Conservation (phyloP, 2,329 filamentous ascomycete species). For the Westerdykella sp. region DNA sequence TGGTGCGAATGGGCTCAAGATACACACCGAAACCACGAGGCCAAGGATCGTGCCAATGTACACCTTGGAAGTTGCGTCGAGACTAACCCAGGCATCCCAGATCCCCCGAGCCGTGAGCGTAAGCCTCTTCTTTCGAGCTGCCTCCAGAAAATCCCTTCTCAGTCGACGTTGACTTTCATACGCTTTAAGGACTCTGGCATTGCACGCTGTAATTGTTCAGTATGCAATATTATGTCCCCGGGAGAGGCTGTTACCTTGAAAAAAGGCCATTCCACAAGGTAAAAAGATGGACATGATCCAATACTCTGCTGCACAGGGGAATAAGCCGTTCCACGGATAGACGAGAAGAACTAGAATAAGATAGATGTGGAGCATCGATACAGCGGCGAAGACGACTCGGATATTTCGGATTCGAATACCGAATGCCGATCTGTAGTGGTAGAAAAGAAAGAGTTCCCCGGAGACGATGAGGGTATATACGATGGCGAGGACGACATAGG, state of each 20-base stretch:
- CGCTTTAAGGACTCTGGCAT: slow-evolving; percentile 31
- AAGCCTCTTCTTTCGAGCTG: slow-evolving; percentile 29
- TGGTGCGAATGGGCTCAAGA: neutral
- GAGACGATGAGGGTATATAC: slow-evolving; percentile 29
- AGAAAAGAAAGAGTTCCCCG: slow-evolving; percentile 26
- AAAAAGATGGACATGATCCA: slow-evolving; percentile 37
- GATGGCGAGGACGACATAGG: slow-evolving; percentile 28
- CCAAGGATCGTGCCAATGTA: slow-evolving; percentile 27
- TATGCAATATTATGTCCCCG: neutral
- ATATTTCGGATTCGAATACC: slow-evolving; percentile 30
- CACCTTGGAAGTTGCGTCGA: slow-evolving; percentile 31
- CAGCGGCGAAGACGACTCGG: slow-evolving; percentile 29
- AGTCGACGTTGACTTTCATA: slow-evolving; percentile 34
- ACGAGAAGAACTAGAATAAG: slow-evolving; percentile 31
- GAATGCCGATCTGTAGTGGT: slow-evolving; percentile 24
- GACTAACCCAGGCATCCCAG: slow-evolving; percentile 23
- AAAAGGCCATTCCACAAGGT: slow-evolving; percentile 35
- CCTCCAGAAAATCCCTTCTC: slow-evolving; percentile 29
- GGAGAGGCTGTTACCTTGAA: slow-evolving; percentile 23
- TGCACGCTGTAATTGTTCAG: slow-evolving; percentile 19
- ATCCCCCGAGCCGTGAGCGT: slow-evolving; percentile 26
- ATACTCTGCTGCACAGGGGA: slow-evolving; percentile 34
- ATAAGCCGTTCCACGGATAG: slow-evolving; percentile 33
- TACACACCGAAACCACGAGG: slow-evolving; percentile 26
- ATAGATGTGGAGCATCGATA: slow-evolving; percentile 34